These are phyloP conservation scores for Penicillium sp. DNA, from an alignment of 2,329 filamentous ascomycete genomes.

Conservation along the genomic window DNA sequence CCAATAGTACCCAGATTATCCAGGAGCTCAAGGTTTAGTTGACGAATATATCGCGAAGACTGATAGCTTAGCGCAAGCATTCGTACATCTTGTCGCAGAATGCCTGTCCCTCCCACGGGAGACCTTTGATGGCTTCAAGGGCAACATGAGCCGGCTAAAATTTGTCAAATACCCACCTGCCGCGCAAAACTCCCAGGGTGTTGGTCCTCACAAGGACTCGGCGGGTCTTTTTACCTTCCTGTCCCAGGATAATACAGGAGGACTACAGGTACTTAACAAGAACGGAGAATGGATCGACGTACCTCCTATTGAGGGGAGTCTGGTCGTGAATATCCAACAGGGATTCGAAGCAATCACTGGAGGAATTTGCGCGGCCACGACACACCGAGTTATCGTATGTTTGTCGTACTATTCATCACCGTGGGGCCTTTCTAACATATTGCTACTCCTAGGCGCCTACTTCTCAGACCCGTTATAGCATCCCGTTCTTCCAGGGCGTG, in stretches of 20 bases:
- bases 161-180: conserved; percentile 55
- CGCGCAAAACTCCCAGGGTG: conserved; percentile 48
- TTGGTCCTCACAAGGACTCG: conserved; percentile 58
- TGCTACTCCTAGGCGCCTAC: conserved; percentile 36
- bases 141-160: conserved; percentile 53
- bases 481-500: conserved; percentile 58
- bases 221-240: conserved; percentile 45
- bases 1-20: conserved; percentile 26
- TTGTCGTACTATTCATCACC: neutral
- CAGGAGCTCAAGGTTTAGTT: conserved; percentile 25
- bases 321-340: conserved; percentile 51
- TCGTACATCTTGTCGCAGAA: conserved; percentile 57
- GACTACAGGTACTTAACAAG: conserved; percentile 49
- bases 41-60: conserved; percentile 55
- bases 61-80: conserved; percentile 48
- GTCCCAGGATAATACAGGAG: conserved; percentile 46
- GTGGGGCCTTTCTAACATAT: neutral
- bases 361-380: conserved; percentile 50
- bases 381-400: conserved; percentile 37
- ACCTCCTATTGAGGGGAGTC: conserved; percentile 42
- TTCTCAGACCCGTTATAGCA: conserved; percentile 40
- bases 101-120: conserved; percentile 48
- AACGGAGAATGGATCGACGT: conserved; percentile 48
- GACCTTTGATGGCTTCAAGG: conserved; percentile 51
- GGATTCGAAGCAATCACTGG: conserved; percentile 57